Conservation (phyloP, 768 basidiomycete genomes). For the Infundibulicybe gibba region DNA sequence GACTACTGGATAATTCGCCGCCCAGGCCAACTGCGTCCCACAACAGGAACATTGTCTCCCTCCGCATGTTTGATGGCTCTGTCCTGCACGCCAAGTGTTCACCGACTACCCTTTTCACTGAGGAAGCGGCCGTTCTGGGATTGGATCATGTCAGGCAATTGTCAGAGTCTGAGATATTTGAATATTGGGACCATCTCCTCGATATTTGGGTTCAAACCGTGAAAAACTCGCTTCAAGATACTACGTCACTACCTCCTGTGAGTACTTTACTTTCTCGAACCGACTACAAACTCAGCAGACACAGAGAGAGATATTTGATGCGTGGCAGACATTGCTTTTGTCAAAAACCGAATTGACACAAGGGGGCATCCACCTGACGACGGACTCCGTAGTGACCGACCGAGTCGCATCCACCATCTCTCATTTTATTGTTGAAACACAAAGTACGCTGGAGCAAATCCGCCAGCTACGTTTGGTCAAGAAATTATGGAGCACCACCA, state of each 20-base stretch:
- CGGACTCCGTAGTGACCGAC: constrained; percentile 27
- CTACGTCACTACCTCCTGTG: constrained; percentile 15
- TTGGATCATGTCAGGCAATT: constrained; percentile 25
- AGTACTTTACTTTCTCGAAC: constrained; percentile 3
- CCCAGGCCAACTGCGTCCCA: constrained; percentile 1
- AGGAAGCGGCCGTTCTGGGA: constrained; percentile 23
- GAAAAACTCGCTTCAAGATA: constrained; percentile 9
- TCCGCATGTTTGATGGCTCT: constrained; percentile 41
- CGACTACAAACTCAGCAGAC: background rate
- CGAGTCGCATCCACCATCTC: constrained; percentile 29
- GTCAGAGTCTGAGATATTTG: constrained; percentile 31
- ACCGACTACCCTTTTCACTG: constrained; percentile 9
- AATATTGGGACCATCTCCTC: constrained; percentile 34
- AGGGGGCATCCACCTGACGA: constrained; percentile 28
- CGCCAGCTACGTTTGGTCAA: constrained; percentile 33
- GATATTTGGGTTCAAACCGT: constrained; percentile 31
- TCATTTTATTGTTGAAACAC: constrained; percentile 26
- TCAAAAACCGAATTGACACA: constrained; percentile 39
- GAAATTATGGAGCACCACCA: constrained; percentile 50
- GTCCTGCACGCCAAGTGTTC: constrained; percentile 18
- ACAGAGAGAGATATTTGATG: constrained; percentile 35
- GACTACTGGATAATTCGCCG: constrained; percentile 26
- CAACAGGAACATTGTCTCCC: constrained; percentile 16
- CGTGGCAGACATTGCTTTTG: constrained; percentile 59
- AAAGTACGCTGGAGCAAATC: constrained; percentile 23